Base-by-base conservation (phyloP, 306 rosid species). In the Prunus salicina region DNA sequence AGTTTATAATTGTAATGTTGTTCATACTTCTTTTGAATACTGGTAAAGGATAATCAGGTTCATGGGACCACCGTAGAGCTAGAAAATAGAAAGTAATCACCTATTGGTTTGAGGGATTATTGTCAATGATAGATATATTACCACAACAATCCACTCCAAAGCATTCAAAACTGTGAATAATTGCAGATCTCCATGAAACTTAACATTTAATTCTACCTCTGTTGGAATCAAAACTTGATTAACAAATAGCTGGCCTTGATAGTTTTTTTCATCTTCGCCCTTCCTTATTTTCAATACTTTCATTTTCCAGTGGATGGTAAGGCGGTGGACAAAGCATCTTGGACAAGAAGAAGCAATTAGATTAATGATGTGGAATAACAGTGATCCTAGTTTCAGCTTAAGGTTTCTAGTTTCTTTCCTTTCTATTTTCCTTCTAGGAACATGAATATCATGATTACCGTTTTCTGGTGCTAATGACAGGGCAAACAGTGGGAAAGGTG, bases 351-450 rank as follows among this genome's bases (percentile, higher is more conserved):
- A 87, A 82, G 78, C 96, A 79, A 84, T 89, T 81, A 87, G 83
- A 74, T 76, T 93, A 89, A 90, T 93, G 98, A 71, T 41, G 75
- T 93, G 98, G 98, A 93, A 93, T 79, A 93, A 93, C 75, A 85
- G 83, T 71, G 94, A 90, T 76, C 98, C 98, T 76, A 83, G 86
- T 86, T 93, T 79, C 85, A 93, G 96, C 85, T 81, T 93, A 79
- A 93, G 98, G 96, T 88, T 80, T 83, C 80, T 64, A 64, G 74
- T 67, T 45, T 43, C 69, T 7, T 24, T 50, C 34, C 43, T 80
- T 47, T 83, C 69, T 65, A 74, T 60, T 68, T 20, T 80, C 32
- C 62, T 32, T 51, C 27, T 15, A 61, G 60, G 60, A 25, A 68
- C 32, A 45, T 57, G 24, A 63, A 62, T 67, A 69, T 67, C 67